Conservation (phyloP, 208 protist genomes). For the Leishmania gerbilli region DNA sequence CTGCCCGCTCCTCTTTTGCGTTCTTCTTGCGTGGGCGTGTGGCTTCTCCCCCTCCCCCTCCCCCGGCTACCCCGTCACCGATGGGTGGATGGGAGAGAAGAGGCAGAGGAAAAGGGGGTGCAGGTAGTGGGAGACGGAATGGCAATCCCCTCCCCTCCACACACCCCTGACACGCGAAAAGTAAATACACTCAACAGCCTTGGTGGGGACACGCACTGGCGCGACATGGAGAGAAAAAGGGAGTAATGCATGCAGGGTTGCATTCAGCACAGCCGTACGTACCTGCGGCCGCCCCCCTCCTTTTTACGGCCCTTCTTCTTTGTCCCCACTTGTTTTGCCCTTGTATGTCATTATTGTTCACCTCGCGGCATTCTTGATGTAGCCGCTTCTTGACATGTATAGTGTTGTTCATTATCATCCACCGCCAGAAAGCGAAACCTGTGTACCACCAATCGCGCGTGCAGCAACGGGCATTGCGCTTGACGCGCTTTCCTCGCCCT, state of each 20-base stretch:
- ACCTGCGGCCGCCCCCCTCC: not conserved
- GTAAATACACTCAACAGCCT: not conserved
- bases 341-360: not conserved
- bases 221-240: not conserved
- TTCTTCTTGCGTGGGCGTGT: not conserved
- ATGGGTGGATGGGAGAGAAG: not conserved
- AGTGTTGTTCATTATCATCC: not conserved
- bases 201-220: not conserved
- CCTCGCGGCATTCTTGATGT: conserved; percentile 1
- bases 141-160: not conserved
- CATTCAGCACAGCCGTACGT: not conserved
- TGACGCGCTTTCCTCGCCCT: not conserved
- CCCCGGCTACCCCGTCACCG: not conserved
- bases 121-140: not conserved
- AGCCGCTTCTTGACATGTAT: conserved; percentile 2
- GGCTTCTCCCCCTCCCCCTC: not conserved
- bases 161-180: not conserved
- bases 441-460: not conserved
- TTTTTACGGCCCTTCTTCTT: not conserved
- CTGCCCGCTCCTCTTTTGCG: not conserved
- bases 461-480: not conserved
- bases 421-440: not conserved
- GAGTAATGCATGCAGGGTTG: not conserved
- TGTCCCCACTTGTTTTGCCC: not conserved
- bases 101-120: not conserved